phyloP scores from a whole-genome alignment of 345 rosid species.

The Bruguiera sexangula region DNA sequence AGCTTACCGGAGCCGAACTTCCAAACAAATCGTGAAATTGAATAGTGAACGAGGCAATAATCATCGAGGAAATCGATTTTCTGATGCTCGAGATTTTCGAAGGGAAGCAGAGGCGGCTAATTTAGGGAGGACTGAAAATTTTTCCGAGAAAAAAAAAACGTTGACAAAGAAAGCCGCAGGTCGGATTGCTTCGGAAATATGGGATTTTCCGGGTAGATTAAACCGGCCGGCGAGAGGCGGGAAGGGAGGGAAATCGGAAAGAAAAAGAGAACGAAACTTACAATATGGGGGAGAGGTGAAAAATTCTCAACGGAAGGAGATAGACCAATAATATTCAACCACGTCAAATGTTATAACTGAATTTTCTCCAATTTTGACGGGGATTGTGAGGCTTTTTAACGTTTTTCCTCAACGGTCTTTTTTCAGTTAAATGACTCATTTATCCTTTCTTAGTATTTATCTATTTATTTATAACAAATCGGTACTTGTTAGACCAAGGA shows the following conservation, averaged over 20 bases:
- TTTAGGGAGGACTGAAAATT: too few relatives aligned
- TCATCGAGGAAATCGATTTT: too few relatives aligned
- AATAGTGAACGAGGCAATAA: too few relatives aligned
- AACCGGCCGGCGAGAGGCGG: constrained; percentile 34
- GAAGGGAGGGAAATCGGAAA: not conserved
- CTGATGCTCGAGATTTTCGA: too few relatives aligned
- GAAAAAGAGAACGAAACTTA: constrained; percentile 4
- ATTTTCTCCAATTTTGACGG: constrained; percentile 26
- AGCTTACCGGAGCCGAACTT: not conserved
- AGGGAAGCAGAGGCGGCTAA: too few relatives aligned
- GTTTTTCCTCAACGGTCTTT: not conserved
- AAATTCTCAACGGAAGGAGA: not conserved
- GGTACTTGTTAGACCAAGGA: too few relatives aligned
- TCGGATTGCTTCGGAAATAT: constrained; percentile 31
- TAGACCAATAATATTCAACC: constrained; percentile 23
- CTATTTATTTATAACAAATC: too few relatives aligned
- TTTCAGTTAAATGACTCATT: not conserved
- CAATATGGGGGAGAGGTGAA: constrained; percentile 2
- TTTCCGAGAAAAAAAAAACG: too few relatives aligned
- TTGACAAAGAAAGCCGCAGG: not conserved
- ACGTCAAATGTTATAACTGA: constrained; percentile 32
- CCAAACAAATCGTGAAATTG: too few relatives aligned
- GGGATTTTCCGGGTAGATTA: constrained; percentile 30
- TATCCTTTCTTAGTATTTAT: not conserved
- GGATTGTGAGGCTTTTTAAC: constrained; percentile 12